Conservation (phyloP, 2,329 filamentous ascomycete species). For the Zymoseptoria tritici region DNA sequence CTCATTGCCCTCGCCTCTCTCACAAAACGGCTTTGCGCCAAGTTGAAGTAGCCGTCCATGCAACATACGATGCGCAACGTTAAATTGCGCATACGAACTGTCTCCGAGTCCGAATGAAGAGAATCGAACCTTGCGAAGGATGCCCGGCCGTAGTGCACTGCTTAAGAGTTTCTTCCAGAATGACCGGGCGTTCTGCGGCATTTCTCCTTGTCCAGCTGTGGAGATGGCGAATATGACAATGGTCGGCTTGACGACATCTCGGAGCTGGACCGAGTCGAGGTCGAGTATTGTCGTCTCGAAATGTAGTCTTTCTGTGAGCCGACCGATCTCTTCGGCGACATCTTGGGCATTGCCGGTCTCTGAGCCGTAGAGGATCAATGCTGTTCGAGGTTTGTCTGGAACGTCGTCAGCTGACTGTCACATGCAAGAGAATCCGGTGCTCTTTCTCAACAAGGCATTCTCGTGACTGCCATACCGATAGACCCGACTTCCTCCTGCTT, state of each 20-base stretch:
- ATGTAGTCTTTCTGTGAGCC: slow-evolving; percentile 65
- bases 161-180: slow-evolving; percentile 84
- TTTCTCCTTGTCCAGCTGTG: slow-evolving; percentile 89
- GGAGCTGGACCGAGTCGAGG: slow-evolving; percentile 65
- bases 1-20: slow-evolving; percentile 82
- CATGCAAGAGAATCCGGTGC: neutral
- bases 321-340: slow-evolving; percentile 75
- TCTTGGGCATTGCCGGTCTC: slow-evolving; percentile 95
- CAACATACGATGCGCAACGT: slow-evolving; percentile 85
- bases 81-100: slow-evolving; percentile 88
- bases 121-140: slow-evolving; percentile 62
- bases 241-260: slow-evolving; percentile 38
- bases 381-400: slow-evolving; percentile 33
- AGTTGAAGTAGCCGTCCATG: slow-evolving; percentile 77
- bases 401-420: neutral
- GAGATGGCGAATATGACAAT: slow-evolving; percentile 76
- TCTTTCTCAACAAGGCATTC: neutral
- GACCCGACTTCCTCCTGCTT: slow-evolving; percentile 6
- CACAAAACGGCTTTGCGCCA: slow-evolving; percentile 68
- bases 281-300: slow-evolving; percentile 70
- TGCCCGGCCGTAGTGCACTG: slow-evolving; percentile 65
- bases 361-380: slow-evolving; percentile 80
- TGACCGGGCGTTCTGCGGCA: slow-evolving; percentile 70
- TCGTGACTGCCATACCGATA: slow-evolving; percentile 3
- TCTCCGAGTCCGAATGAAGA: slow-evolving; percentile 88